Percentiles rank a stretch among this genome's conserved stretches.
Evolutionary conservation across 768 basidiomycete species (phyloP).

Genomic region (Russula emetica): DNA sequence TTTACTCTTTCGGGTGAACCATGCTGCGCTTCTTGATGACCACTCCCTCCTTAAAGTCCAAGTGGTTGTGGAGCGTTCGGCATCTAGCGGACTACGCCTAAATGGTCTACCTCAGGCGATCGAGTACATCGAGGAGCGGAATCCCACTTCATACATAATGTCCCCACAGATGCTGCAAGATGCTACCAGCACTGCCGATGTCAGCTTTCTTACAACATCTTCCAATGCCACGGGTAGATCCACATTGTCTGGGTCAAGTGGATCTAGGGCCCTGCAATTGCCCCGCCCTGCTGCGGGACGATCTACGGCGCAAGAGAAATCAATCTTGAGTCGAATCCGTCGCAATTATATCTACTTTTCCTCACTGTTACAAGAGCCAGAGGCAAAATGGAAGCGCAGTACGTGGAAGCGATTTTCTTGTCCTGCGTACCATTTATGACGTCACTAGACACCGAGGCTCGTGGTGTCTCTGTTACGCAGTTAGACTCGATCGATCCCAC

Average conservation of each 20-base stretch:
- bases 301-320: conserved; percentile 64
- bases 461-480: conserved; percentile 92
- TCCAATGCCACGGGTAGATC: conserved; percentile 43
- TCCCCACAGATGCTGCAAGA: conserved; percentile 68
- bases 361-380: conserved; percentile 92
- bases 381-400: conserved; percentile 95
- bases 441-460: conserved; percentile 65
- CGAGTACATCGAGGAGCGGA: conserved; percentile 60
- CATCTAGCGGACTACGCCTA: conserved; percentile 72
- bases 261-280: conserved; percentile 32
- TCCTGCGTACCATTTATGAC: conserved; percentile 12
- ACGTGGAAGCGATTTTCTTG: conserved; percentile 34
- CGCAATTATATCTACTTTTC: conserved; percentile 98
- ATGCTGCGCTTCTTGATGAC: conserved; percentile 64
- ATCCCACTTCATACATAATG: conserved; percentile 55
- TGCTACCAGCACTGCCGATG: conserved; percentile 61
- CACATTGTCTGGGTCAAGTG: conserved; percentile 29
- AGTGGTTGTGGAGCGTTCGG: conserved; percentile 74
- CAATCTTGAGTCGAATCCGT: conserved; percentile 79
- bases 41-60: conserved; percentile 79
- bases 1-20: conserved; percentile 60
- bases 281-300: conserved; percentile 44
- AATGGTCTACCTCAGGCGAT: conserved; percentile 79
- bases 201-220: conserved; percentile 64
- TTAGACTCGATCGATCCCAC: conserved; percentile 97